Percentiles rank a stretch among this genome's conserved stretches.
Evolutionary conservation across 352 stramenopile species (phyloP).

Genomic region (Ophiocytium majus): DNA sequence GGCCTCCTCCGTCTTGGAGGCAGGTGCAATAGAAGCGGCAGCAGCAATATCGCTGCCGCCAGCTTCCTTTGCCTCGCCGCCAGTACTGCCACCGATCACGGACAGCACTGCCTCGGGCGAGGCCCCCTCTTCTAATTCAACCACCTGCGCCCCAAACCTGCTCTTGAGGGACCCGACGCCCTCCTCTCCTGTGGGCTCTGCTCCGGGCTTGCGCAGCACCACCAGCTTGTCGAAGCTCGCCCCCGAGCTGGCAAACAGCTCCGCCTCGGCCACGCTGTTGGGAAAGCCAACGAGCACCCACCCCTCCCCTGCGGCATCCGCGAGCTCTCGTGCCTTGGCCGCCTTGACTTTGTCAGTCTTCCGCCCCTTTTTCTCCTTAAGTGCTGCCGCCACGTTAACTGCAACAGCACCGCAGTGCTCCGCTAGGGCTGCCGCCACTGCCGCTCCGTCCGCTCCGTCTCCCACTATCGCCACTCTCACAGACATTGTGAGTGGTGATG

Average conservation of each 20-base stretch:
- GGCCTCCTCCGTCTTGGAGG: too few species aligned
- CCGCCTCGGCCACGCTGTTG: slow-evolving; percentile 38
- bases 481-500: too few species aligned
- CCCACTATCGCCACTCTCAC: slow-evolving; percentile 4
- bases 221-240: slow-evolving; percentile 30
- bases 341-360: slow-evolving; percentile 53
- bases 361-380: slow-evolving; percentile 28
- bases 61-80: too few species aligned
- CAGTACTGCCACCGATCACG: not conserved
- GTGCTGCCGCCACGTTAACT: not conserved
- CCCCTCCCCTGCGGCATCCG: slow-evolving; percentile 3
- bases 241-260: slow-evolving; percentile 36
- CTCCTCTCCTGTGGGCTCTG: not conserved
- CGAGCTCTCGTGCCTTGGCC: slow-evolving; percentile 31
- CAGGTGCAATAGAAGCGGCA: too few species aligned
- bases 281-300: slow-evolving; percentile 51
- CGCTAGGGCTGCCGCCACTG: not conserved
- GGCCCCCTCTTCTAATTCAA: slow-evolving; percentile 17
- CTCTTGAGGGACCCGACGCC: not conserved
- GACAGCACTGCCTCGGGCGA: slow-evolving; percentile 13
- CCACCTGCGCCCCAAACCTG: slow-evolving; percentile 25
- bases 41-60: too few species aligned
- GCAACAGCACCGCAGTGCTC: not conserved
- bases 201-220: not conserved
- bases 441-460: not conserved